Evolutionary conservation across 768 basidiomycete species (phyloP).

Genomic region (Amanita brunnescens): DNA sequence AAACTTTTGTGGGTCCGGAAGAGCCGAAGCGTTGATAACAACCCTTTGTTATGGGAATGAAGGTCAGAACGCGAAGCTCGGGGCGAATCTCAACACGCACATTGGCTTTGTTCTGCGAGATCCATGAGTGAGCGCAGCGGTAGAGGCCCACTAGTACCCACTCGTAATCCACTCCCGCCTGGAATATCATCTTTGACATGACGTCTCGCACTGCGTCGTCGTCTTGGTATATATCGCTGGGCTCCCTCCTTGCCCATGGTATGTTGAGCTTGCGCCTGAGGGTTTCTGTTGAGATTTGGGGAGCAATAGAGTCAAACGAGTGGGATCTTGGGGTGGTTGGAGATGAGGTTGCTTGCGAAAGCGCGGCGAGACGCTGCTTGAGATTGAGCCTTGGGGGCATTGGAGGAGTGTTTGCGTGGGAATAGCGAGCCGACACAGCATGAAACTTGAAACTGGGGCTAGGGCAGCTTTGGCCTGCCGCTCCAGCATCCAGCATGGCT

Average conservation of each 20-base stretch:
- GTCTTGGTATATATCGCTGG: constrained; percentile 31
- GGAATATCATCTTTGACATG: constrained; percentile 69
- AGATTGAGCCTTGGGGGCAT: constrained; percentile 27
- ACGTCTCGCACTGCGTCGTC: constrained; percentile 59
- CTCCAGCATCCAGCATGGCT: no score
- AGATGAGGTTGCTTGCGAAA: constrained; percentile 46
- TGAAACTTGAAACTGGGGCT: no score
- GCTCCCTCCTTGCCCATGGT: constrained; percentile 39
- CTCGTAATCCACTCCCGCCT: constrained; percentile 89
- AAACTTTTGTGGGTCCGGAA: constrained; percentile 71
- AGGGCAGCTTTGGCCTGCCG: no score
- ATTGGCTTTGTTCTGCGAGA: constrained; percentile 70
- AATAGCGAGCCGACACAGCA: background rate
- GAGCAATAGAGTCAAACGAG: constrained; percentile 9
- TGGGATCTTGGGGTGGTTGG: constrained; percentile 27
- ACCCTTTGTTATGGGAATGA: constrained; percentile 43
- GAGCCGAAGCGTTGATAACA: constrained; percentile 70
- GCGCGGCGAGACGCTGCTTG: constrained; percentile 59
- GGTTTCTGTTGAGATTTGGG: constrained; percentile 11
- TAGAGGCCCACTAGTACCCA: constrained; percentile 28
- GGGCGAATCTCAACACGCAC: constrained; percentile 37
- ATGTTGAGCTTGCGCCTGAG: constrained; percentile 35
- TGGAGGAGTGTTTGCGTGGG: background rate
- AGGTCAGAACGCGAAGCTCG: constrained; percentile 4
- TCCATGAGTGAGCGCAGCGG: background rate